Percentiles rank a stretch among this genome's conserved stretches.
Conservation (phyloP, 148 eudicot genomes). For the Rhododendron henanense region DNA sequence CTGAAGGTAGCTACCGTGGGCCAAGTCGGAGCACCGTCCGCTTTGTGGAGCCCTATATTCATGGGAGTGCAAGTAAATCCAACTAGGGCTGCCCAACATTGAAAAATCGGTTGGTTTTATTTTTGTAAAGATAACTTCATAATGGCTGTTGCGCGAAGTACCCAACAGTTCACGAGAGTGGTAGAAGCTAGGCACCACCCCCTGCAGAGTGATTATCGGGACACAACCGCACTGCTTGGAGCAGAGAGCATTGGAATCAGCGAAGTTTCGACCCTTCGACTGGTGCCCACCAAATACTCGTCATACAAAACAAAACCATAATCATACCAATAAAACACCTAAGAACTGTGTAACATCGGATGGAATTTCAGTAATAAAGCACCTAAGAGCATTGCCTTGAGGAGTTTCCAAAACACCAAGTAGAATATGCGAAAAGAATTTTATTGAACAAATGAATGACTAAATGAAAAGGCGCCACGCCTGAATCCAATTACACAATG, state of each 20-base stretch:
- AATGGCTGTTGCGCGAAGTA: no score
- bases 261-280: background rate
- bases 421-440: background rate
- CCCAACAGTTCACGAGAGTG: background rate
- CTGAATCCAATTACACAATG: constrained; percentile 30
- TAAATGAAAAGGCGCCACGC: constrained; percentile 16
- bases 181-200: background rate
- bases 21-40: background rate
- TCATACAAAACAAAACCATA: background rate
- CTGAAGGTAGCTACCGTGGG: background rate
- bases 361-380: background rate
- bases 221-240: background rate
- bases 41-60: background rate
- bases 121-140: no score
- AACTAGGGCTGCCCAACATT: no score
- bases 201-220: no score
- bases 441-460: constrained; percentile 33
- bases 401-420: background rate
- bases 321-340: background rate
- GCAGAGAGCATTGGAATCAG: background rate
- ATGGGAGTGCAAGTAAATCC: background rate
- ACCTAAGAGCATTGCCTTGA: background rate
- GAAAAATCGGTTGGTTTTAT: no score
- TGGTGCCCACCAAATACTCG: background rate
- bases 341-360: background rate